Evolutionary conservation across 768 basidiomycete genomes (phyloP).

Genomic region (Suillus placidus): DNA sequence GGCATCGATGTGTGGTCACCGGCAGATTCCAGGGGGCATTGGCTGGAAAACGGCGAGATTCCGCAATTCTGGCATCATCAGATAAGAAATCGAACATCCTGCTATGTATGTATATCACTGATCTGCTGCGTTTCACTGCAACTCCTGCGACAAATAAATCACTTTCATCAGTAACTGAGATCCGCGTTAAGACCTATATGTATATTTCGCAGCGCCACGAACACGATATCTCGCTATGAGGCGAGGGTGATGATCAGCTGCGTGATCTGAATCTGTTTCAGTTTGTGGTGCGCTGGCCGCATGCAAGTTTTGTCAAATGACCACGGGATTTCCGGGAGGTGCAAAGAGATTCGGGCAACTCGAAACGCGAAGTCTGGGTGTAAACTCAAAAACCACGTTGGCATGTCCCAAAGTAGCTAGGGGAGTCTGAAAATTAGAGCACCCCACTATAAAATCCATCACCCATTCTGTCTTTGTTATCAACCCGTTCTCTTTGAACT

Average conservation of each 20-base stretch:
- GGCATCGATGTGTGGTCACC: background rate
- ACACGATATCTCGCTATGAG: background rate
- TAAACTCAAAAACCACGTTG: constrained; percentile 17
- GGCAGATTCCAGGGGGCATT: background rate
- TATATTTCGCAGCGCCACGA: background rate
- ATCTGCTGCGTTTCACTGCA: background rate
- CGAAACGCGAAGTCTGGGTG: background rate
- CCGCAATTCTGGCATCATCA: background rate
- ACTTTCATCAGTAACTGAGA: background rate
- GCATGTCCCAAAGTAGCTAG: constrained; percentile 30
- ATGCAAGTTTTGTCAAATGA: constrained; percentile 2
- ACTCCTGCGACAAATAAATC: background rate
- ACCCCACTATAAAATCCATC: constrained; percentile 29
- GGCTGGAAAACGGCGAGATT: background rate
- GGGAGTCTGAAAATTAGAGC: constrained; percentile 37
- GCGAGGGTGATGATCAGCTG: background rate
- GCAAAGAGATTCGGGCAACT: constrained; percentile 2
- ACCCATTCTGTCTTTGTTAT: constrained; percentile 20
- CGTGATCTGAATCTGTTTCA: background rate
- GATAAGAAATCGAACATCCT: background rate
- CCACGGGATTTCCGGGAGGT: background rate
- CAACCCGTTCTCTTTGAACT: constrained; percentile 11
- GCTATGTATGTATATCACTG: background rate
- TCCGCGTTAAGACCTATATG: background rate
- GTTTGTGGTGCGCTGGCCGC: background rate